phyloP scores from a whole-genome alignment of 805 yeast genomes.

The Starmerella stigmatis region DNA sequence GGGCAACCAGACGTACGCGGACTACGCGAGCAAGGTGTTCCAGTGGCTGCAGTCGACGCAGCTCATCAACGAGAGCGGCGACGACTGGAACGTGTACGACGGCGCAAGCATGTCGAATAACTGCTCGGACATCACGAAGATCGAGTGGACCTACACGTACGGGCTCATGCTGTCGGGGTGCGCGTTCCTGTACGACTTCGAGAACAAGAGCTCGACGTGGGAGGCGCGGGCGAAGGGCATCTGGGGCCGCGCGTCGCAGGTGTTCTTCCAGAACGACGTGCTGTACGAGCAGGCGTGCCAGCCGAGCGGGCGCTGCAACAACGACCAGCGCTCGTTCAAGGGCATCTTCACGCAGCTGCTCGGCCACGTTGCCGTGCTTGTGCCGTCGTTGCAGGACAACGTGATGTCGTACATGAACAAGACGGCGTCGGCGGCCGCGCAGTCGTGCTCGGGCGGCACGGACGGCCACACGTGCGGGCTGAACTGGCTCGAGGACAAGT shows the following conservation, averaged over 20 bases:
- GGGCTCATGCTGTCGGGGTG: conserved; percentile 59
- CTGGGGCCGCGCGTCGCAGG: conserved; percentile 36
- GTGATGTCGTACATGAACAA: conserved; percentile 40
- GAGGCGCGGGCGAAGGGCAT: conserved; percentile 41
- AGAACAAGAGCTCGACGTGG: conserved; percentile 50
- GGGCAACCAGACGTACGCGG: conserved; percentile 56
- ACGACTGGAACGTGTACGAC: conserved; percentile 46
- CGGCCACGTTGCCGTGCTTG: conserved; percentile 52
- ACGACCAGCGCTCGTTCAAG: conserved; percentile 66
- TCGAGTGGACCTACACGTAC: conserved; percentile 67
- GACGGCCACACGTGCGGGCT: conserved; percentile 78
- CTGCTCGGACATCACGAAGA: conserved; percentile 42
- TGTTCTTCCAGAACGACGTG: conserved; percentile 44
- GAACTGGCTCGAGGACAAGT: conserved; percentile 50
- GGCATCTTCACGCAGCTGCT: conserved; percentile 58
- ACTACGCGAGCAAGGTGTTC: conserved; percentile 62
- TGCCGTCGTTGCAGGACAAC: conserved; percentile 42
- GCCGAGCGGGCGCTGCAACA: conserved; percentile 43
- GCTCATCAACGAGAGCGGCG: conserved; percentile 32
- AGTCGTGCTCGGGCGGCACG: conserved; percentile 66
- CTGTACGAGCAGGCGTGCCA: conserved; percentile 70
- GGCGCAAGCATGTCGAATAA: conserved; percentile 45
- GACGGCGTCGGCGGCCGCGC: conserved; percentile 63
- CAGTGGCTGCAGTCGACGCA: conserved; percentile 54
- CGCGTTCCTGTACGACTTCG: conserved; percentile 56